These are phyloP conservation scores for Kwoniella shandongensis DNA, from an alignment of 768 basidiomycete genomes.

Conservation along the genomic window DNA sequence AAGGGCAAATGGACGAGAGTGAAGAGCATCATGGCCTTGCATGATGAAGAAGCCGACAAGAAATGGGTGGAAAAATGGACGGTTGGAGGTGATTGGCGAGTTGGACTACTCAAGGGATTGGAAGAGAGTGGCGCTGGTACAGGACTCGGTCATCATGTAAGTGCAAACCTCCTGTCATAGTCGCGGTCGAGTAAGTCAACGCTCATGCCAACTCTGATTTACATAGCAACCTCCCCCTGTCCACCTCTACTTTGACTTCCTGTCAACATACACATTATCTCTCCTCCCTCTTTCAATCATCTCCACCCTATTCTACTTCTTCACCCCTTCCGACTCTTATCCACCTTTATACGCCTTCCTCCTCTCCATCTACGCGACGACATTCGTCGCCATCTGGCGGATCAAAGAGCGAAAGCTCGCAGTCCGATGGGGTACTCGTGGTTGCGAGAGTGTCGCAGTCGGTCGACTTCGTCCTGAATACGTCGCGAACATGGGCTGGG, in stretches of 20 bases:
- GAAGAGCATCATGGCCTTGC: slow-evolving; percentile 76
- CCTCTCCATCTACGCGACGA: slow-evolving; percentile 77
- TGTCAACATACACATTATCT: slow-evolving; percentile 76
- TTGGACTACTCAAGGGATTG: slow-evolving; percentile 38
- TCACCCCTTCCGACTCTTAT: slow-evolving; percentile 60
- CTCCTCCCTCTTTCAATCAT: slow-evolving; percentile 73
- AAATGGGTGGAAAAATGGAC: slow-evolving; percentile 44
- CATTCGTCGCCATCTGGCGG: slow-evolving; percentile 90
- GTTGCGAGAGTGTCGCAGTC: slow-evolving; percentile 59
- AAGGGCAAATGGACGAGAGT: slow-evolving; percentile 74
- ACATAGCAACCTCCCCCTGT: slow-evolving; percentile 43
- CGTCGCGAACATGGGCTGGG: slow-evolving; percentile 39
- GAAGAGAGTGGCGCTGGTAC: slow-evolving; percentile 22
- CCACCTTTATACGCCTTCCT: slow-evolving; percentile 72
- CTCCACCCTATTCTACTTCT: slow-evolving; percentile 68
- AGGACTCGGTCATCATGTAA: slow-evolving; percentile 40
- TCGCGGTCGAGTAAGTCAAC: background rate
- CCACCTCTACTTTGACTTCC: slow-evolving; percentile 72
- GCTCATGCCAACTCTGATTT: too few relatives aligned
- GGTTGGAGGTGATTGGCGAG: slow-evolving; percentile 57
- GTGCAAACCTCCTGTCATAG: too few relatives aligned
- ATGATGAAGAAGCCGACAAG: slow-evolving; percentile 62
- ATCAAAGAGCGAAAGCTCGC: slow-evolving; percentile 80
- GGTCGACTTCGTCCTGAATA: slow-evolving; percentile 46
- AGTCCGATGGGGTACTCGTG: slow-evolving; percentile 69